These are phyloP conservation scores for Magnolia kwangsiensis DNA, from an alignment of 164 flowering plant species.

Conservation along the genomic window DNA sequence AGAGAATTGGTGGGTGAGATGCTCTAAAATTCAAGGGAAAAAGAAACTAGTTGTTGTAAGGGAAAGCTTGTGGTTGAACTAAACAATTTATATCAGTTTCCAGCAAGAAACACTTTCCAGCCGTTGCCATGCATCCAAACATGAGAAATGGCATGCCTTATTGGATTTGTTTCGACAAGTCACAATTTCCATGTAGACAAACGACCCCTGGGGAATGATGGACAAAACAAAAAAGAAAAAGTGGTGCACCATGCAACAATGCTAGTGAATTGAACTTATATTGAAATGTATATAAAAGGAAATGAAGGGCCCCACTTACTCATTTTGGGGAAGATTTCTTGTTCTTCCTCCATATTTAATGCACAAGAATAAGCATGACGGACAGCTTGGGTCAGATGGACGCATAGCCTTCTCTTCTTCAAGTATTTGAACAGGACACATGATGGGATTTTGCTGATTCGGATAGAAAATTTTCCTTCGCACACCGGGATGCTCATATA, in stretches of 20 bases:
- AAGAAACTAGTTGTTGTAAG: not conserved
- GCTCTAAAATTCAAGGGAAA: not conserved
- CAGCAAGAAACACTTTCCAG: not conserved
- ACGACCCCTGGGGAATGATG: not conserved
- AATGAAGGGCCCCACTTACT: conserved; percentile 28
- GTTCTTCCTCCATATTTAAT: conserved; percentile 66
- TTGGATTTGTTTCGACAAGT: not conserved
- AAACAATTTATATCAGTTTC: not conserved
- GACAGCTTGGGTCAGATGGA: conserved; percentile 50
- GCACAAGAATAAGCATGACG: conserved; percentile 57
- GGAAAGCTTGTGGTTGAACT: not conserved
- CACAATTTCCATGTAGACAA: not conserved
- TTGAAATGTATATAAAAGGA: not conserved
- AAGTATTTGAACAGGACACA: conserved; percentile 59
- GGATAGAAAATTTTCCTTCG: conserved; percentile 53
- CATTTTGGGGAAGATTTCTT: conserved; percentile 62
- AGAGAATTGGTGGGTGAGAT: not conserved
- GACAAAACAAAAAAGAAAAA: not conserved
- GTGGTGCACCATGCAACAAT: not conserved
- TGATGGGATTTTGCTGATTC: conserved; percentile 39
- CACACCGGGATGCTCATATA: conserved; percentile 53
- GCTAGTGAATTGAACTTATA: not conserved
- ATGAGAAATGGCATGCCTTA: not conserved
- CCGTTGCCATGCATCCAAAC: not conserved
- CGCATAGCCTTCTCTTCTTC: conserved; percentile 64